These are phyloP conservation scores for Coemansia sp. DNA, from an alignment of 371 early-diverging fungal species.

Conservation along the genomic window DNA sequence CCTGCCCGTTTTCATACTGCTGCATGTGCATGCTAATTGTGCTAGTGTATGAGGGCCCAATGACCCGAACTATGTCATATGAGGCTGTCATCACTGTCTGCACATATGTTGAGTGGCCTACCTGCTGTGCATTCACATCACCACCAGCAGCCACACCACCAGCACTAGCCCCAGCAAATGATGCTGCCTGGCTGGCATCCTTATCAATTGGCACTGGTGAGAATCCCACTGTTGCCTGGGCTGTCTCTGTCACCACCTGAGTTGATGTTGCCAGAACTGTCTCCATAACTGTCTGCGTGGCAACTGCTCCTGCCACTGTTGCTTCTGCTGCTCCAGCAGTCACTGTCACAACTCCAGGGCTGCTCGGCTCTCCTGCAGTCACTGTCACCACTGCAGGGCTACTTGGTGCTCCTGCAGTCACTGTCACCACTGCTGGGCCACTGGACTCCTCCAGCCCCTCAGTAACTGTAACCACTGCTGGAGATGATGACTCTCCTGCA, in stretches of 20 bases:
- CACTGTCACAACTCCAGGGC: not conserved
- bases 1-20: not conserved
- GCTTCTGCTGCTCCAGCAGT: not conserved
- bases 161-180: not conserved
- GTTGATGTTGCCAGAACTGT: not conserved
- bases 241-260: not conserved
- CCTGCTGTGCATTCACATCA: conserved; percentile 1
- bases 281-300: conserved; percentile 1
- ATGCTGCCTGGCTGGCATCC: too few species aligned
- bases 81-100: conserved; percentile 12
- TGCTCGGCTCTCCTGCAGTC: not conserved
- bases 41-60: conserved; percentile 21
- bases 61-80: conserved; percentile 8
- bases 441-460: not conserved
- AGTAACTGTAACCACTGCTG: not conserved
- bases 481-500: not conserved
- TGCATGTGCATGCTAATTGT: conserved; percentile 11
- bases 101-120: conserved; percentile 7
- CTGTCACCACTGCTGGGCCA: not conserved
- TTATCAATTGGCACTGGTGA: too few species aligned
- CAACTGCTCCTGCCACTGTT: not conserved
- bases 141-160: not conserved
- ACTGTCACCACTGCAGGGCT: not conserved
- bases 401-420: too few species aligned
- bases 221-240: not conserved